Conservation (phyloP, 805 yeast genomes). For the Saturnispora halmiae region DNA sequence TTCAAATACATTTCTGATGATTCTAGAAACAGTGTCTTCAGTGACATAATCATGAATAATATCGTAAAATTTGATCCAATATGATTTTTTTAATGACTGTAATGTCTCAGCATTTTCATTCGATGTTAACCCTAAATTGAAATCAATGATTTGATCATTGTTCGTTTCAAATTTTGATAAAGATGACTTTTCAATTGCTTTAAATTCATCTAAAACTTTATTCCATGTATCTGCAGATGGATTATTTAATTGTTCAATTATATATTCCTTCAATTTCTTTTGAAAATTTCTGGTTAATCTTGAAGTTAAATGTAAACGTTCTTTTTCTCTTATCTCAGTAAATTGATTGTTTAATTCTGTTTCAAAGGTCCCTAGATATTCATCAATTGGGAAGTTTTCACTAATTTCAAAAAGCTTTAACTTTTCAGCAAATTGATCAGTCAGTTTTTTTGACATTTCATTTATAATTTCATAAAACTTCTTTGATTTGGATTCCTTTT, state of each 20-base stretch:
- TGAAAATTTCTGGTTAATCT: conserved; percentile 40
- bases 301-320: conserved; percentile 34
- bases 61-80: conserved; percentile 60
- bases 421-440: conserved; percentile 23
- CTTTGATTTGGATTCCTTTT: conserved; percentile 17
- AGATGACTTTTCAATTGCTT: conserved; percentile 12
- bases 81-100: conserved; percentile 30
- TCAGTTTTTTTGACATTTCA: conserved; percentile 16
- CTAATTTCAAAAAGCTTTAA: conserved; percentile 29
- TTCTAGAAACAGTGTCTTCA: conserved; percentile 54
- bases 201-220: conserved; percentile 37
- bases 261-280: conserved; percentile 40
- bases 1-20: conserved; percentile 75
- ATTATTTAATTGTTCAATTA: conserved; percentile 37
- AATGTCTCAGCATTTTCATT: conserved; percentile 35
- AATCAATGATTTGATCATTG: conserved; percentile 37
- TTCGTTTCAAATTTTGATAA: conserved; percentile 6
- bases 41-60: conserved; percentile 52
- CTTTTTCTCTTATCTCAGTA: conserved; percentile 30
- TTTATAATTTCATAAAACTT: conserved; percentile 21
- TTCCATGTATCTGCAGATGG: conserved; percentile 59
- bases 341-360: conserved; percentile 1
- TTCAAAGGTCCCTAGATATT: conserved; percentile 18
- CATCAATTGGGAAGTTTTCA: conserved; percentile 26
- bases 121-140: conserved; percentile 50